phyloP scores from a whole-genome alignment of 164 flowering plant genomes.

The Magnolia sinica region DNA sequence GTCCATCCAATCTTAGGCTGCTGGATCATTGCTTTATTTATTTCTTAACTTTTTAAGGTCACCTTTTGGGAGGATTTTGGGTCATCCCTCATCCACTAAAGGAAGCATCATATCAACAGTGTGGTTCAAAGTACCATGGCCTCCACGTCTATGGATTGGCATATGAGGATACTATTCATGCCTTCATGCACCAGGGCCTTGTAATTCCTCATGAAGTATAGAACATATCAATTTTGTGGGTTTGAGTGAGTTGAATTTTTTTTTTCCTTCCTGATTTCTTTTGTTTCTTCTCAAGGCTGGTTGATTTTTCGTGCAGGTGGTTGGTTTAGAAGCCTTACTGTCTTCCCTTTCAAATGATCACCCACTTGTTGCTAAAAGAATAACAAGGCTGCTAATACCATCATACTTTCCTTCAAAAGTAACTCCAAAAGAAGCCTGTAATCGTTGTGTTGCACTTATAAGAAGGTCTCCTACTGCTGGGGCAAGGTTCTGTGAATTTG shows the following conservation, averaged over 20 bases:
- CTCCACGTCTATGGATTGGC: no score
- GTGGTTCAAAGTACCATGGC: no score
- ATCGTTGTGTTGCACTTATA: constrained; percentile 68
- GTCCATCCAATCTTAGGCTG: no score
- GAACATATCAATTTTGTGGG: neutral
- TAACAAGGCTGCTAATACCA: constrained; percentile 78
- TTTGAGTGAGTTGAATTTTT: neutral
- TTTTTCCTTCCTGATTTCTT: neutral
- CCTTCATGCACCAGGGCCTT: no score
- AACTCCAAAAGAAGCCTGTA: constrained; percentile 66
- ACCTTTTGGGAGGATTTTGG: no score
- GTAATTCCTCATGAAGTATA: no score
- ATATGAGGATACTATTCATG: no score
- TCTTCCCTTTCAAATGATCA: constrained; percentile 71
- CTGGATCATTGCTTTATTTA: no score
- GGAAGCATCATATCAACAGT: no score
- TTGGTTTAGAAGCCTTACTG: constrained; percentile 56
- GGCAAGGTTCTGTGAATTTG: constrained; percentile 84
- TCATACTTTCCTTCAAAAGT: constrained; percentile 83
- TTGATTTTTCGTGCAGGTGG: constrained; percentile 51
- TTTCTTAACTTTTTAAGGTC: no score
- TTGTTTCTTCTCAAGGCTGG: neutral
- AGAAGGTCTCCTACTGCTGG: constrained; percentile 86
- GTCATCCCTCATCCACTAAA: no score
- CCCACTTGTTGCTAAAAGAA: constrained; percentile 63